Evolutionary conservation across 331 rosid species (phyloP).

Genomic region (Prunus yedoensis): DNA sequence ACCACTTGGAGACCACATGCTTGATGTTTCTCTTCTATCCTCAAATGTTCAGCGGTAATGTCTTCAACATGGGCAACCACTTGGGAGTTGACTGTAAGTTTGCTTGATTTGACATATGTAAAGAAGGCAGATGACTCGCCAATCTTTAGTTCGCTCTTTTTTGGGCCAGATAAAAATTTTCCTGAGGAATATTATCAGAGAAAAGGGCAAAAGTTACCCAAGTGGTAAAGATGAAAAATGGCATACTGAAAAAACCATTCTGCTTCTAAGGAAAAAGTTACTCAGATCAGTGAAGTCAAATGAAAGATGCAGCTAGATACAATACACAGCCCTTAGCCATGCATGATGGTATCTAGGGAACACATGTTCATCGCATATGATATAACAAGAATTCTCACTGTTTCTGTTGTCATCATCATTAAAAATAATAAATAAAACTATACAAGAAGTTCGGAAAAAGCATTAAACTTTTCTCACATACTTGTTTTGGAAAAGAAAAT

Average conservation of each 20-base stretch:
- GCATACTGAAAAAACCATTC: neutral
- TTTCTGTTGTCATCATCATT: neutral
- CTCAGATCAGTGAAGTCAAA: neutral
- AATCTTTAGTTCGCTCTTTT: conserved; percentile 80
- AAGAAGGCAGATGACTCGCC: conserved; percentile 96
- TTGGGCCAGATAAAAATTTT: conserved; percentile 62
- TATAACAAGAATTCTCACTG: neutral
- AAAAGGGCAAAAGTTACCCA: neutral
- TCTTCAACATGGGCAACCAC: conserved; percentile 41
- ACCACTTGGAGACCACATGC: conserved; percentile 42
- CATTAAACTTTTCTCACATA: neutral
- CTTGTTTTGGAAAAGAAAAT: neutral
- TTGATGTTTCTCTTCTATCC: conserved; percentile 44
- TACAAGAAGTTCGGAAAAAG: neutral
- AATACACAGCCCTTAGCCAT: neutral
- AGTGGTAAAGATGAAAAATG: conserved; percentile 8
- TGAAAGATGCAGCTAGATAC: neutral
- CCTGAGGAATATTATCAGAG: conserved; percentile 37
- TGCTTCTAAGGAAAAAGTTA: neutral
- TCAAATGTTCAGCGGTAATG: conserved; percentile 29
- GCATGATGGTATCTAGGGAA: neutral
- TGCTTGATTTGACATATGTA: conserved; percentile 69
- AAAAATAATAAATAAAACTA: neutral
- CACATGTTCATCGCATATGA: neutral
- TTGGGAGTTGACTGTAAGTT: conserved; percentile 45